Evolutionary conservation across 2,329 filamentous ascomycete genomes (phyloP), one percentile per base, ranked within the genome.

Genomic region (Fusarium sp.): DNA sequence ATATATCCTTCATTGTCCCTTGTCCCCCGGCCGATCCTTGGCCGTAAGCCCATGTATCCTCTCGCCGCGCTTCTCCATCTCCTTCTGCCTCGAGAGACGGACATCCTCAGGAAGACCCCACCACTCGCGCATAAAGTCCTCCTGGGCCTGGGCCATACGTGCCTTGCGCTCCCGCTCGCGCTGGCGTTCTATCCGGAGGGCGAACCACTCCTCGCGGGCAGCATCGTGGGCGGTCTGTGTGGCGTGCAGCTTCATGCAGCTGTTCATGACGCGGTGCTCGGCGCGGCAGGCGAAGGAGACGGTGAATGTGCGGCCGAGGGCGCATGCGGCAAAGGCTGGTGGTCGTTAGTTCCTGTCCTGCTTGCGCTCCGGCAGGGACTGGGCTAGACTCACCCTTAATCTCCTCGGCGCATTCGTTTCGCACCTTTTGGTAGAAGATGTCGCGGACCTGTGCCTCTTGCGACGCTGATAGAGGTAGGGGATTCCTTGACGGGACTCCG

Each of bases 171-270:
- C 88, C 34, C 88, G 80, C 76, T 90, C 87, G 54, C 80, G 80
- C 69, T 88, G 85, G 53, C 93, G 83, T 78, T 92, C 86, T 69
- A 91, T 82, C 47, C 91, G 85, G 64, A 86, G 83, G 47, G 88
- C 86, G 76, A 98, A 98, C 95, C 95, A 99, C 75, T 98, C 93
- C 76, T 93, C 91, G 48, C 95, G 83, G 64, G 95, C 95, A 24
- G 87, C 88, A 79, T 99, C 95, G 77, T 96, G 86, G 75, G 96
- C 92, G 51, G 85, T 87, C 64, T 88, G 91, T 64, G 91, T 96
- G 52, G 94, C 93, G 79, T 96, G 90, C 53, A 83, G 78, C 68
- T 93, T 83, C 93, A 99, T 97, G 81, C 95, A 99, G 61, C 81
- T 83, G 79, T 99, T 99, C 95, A 99, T 99, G 32, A 84, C 83